Percentiles rank a stretch among this genome's conserved stretches.
phyloP scores from a whole-genome alignment of 2,329 filamentous ascomycete genomes.

The Trichophyton benhamiae region DNA sequence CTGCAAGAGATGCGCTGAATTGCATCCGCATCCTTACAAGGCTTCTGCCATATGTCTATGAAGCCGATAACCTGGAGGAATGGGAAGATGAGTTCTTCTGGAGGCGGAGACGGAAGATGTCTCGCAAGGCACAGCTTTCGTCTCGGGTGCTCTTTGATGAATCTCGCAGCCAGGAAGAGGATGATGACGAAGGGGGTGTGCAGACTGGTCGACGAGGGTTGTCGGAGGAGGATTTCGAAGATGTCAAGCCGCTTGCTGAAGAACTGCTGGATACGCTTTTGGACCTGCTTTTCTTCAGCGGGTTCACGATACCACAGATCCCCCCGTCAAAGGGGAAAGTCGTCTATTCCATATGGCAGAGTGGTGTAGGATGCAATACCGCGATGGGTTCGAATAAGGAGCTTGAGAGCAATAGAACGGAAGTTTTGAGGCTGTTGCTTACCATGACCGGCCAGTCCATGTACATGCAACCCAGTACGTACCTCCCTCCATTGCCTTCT shows the following conservation, averaged over 20 bases:
- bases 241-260: slow-evolving; percentile 77
- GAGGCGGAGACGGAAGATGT: slow-evolving; percentile 60
- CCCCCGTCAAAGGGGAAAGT: slow-evolving; percentile 64
- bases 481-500: neutral
- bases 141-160: slow-evolving; percentile 79
- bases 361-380: slow-evolving; percentile 88
- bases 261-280: slow-evolving; percentile 83
- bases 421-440: slow-evolving; percentile 74
- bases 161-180: slow-evolving; percentile 42
- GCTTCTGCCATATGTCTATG: slow-evolving; percentile 81
- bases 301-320: slow-evolving; percentile 69
- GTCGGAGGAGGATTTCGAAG: neutral
- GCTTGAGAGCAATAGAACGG: slow-evolving; percentile 81
- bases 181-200: slow-evolving; percentile 22
- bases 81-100: slow-evolving; percentile 97
- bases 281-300: slow-evolving; percentile 82
- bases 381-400: slow-evolving; percentile 80
- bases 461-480: slow-evolving; percentile 67
- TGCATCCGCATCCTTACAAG: slow-evolving; percentile 85
- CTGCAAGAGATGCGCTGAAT: slow-evolving; percentile 78
- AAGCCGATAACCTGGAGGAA: slow-evolving; percentile 63
- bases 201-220: neutral
- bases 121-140: slow-evolving; percentile 51
- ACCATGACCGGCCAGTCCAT: slow-evolving; percentile 82
- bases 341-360: slow-evolving; percentile 93